Base-by-base conservation (phyloP, 2,329 filamentous ascomycete genomes). In the Beauveria sp. region DNA sequence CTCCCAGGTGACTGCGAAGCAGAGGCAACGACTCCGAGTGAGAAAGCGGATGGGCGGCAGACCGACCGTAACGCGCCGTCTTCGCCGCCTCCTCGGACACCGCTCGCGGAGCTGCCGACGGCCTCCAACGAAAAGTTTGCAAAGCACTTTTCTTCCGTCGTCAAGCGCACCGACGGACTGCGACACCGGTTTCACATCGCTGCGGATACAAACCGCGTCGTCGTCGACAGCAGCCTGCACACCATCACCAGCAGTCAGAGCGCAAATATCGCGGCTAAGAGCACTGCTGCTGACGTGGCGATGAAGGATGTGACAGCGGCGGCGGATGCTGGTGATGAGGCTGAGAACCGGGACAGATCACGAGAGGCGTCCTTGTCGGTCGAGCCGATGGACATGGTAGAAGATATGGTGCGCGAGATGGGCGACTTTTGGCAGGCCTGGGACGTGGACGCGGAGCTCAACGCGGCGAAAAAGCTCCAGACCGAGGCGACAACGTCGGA, bases 111-210 rank as follows among this genome's bases (percentile, higher is more conserved):
- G 8, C 66, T 78, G 6, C 72, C 71, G 2, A 69, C 67, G 2
- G 71, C 69, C 2, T 69, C 71, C 8, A 71, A 73, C 55, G 67
- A 72, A 37, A 75, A 71, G 55, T 83, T 81, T 55, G 70, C 68
- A 20, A 74, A 74, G n/a, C 80, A 83, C 64, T 83, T 83, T 63
- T 72, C 74, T 30, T 73, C 72, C 0, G 71, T 81, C 44, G 75
- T 73, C n/a, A 71, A 68, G 24, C 73, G 73, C 20, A 66, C 69
- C 56, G 70, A 69, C 46, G 65, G 66, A 5, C 66, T 68, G 24
- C 68, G 67, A n/a, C 67, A 68, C 54, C 70, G 69, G 16, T 66
- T 80, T 1, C 57, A 54, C 34, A 47, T 58, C 18, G 8, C 56
- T 57, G 22, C 70, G 64, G 12, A 73, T 66, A 9, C 64, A 63